Conservation (phyloP, 257 asterid genomes). For the Solanum microdontum region DNA sequence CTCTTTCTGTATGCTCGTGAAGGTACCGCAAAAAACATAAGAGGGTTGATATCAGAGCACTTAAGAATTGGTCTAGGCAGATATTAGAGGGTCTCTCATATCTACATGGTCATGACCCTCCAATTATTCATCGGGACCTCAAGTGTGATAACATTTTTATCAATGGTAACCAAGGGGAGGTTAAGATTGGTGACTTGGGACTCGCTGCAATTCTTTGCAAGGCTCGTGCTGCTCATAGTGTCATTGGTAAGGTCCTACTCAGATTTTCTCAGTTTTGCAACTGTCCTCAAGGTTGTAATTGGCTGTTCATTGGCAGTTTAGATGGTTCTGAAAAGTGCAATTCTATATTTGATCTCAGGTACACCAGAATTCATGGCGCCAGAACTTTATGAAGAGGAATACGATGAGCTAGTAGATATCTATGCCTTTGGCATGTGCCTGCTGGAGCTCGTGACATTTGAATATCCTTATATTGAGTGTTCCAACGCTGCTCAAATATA, state of each 20-base stretch:
- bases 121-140: constrained; percentile 86
- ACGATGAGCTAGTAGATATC: constrained; percentile 86
- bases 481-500: constrained; percentile 90
- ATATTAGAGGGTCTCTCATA: constrained; percentile 85
- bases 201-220: constrained; percentile 81
- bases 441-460: constrained; percentile 90
- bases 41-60: constrained; percentile 78
- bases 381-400: constrained; percentile 89
- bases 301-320: background rate
- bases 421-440: constrained; percentile 97
- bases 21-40: constrained; percentile 93
- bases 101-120: constrained; percentile 91
- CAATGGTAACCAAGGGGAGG: constrained; percentile 95
- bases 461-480: constrained; percentile 87
- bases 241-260: constrained; percentile 49
- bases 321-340: background rate
- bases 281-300: background rate
- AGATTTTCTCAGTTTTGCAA: background rate
- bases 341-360: constrained; percentile 31
- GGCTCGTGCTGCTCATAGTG: constrained; percentile 94
- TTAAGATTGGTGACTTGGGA: constrained; percentile 90
- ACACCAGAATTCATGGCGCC: constrained; percentile 99
- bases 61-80: constrained; percentile 96
- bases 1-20: constrained; percentile 5
- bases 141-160: constrained; percentile 87